phyloP scores from a whole-genome alignment of 108 stramenopile species.

The Hondaea fermentalgiana region DNA sequence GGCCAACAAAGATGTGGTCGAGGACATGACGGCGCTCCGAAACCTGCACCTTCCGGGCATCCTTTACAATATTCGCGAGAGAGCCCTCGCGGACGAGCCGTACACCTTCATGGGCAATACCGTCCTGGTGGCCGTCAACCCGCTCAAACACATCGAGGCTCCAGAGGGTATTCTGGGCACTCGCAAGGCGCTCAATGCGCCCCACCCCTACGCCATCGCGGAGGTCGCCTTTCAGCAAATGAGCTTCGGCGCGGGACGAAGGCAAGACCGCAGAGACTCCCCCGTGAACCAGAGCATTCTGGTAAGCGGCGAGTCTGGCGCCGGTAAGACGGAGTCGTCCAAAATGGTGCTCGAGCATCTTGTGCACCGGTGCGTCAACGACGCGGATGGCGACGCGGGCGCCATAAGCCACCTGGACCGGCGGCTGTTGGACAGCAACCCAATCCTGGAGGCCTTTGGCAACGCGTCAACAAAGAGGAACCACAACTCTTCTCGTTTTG shows the following conservation, averaged over 20 bases:
- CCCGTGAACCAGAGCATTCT: conserved; percentile 13
- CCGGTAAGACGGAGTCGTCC: conserved; percentile 30
- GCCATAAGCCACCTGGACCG: neutral
- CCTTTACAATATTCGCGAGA: conserved; percentile 25
- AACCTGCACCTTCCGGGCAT: conserved; percentile 23
- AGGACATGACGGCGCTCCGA: conserved; percentile 6
- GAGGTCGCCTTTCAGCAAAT: conserved; percentile 13
- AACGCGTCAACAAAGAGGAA: conserved; percentile 25
- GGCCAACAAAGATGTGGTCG: neutral
- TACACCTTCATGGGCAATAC: conserved; percentile 39
- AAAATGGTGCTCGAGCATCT: conserved; percentile 16
- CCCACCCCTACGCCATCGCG: conserved; percentile 8
- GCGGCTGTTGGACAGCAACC: conserved; percentile 11
- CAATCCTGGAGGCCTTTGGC: conserved; percentile 33
- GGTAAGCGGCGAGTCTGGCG: conserved; percentile 31
- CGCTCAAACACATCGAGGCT: conserved; percentile 21
- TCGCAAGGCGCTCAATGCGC: neutral
- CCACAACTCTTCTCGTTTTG: conserved; percentile 30
- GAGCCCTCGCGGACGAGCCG: conserved; percentile 30
- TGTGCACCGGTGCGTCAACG: neutral
- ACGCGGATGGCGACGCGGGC: neutral
- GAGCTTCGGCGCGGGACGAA: neutral
- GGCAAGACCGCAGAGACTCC: neutral
- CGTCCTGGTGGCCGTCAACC: conserved; percentile 40
- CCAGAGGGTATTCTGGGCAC: neutral